A percentile compares a stretch with the other conserved stretches of the same genome.
phyloP scores from a whole-genome alignment of 768 basidiomycete species.

The Cubamyces sp. region DNA sequence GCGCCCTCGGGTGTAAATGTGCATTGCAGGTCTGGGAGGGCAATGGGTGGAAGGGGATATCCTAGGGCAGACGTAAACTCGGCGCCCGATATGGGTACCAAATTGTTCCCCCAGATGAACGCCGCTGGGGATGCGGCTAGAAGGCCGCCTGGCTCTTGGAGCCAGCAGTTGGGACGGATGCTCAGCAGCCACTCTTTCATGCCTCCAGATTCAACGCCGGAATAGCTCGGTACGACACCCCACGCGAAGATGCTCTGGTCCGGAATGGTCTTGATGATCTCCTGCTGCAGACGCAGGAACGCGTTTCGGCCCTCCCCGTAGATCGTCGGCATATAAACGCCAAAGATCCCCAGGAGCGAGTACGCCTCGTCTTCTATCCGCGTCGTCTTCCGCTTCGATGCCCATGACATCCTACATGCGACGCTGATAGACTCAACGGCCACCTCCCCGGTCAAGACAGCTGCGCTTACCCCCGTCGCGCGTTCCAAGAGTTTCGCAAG shows the following conservation, averaged over 20 bases:
- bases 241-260: slow-evolving; percentile 23
- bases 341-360: slow-evolving; percentile 25
- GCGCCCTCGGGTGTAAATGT: too few relatives aligned
- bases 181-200: too few relatives aligned
- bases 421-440: slow-evolving; percentile 17
- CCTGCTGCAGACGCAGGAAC: slow-evolving; percentile 23
- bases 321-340: slow-evolving; percentile 19
- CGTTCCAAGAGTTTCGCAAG: slow-evolving; percentile 15
- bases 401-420: slow-evolving; percentile 24
- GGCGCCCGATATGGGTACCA: too few relatives aligned
- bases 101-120: too few relatives aligned
- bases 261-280: slow-evolving; percentile 19
- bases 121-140: too few relatives aligned
- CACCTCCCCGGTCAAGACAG: slow-evolving; percentile 8
- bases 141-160: too few relatives aligned
- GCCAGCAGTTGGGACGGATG: too few relatives aligned
- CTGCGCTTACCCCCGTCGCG: slow-evolving; percentile 11
- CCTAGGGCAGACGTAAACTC: too few relatives aligned
- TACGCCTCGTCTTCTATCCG: slow-evolving; percentile 23
- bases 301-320: slow-evolving; percentile 22
- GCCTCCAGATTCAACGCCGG: too few relatives aligned
- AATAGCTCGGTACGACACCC: not conserved
- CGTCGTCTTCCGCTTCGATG: slow-evolving; percentile 21
- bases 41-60: too few relatives aligned
- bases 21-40: too few relatives aligned